These are phyloP conservation scores for Taiwanofungus camphoratus DNA, from an alignment of 1,284 basidiomycete species.

Conservation along the genomic window DNA sequence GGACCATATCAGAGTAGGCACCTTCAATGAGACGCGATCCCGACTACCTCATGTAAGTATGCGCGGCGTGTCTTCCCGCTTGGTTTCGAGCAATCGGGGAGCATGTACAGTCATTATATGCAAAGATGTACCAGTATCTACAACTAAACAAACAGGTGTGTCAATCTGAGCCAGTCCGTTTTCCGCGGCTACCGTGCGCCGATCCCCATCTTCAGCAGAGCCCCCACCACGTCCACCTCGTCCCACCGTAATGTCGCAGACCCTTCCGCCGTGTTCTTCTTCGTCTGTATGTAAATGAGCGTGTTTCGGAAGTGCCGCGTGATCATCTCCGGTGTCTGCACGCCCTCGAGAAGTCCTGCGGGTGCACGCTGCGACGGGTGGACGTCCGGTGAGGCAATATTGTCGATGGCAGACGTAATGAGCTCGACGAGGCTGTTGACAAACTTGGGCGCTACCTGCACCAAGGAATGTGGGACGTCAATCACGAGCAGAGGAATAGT, in stretches of 20 bases:
- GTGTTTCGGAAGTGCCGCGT: slow-evolving; percentile 90
- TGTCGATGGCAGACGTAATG: slow-evolving; percentile 87
- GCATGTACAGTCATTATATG: slow-evolving; percentile 6
- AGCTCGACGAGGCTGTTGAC: slow-evolving; percentile 91
- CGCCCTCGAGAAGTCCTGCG: slow-evolving; percentile 83
- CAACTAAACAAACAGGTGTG: too few relatives aligned
- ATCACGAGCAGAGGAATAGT: not conserved
- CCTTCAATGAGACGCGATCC: too few relatives aligned
- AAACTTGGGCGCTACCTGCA: slow-evolving; percentile 85
- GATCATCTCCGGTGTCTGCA: slow-evolving; percentile 89
- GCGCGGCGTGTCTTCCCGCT: too few relatives aligned
- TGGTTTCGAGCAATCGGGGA: not conserved
- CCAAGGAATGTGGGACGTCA: slow-evolving; percentile 7
- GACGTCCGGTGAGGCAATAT: slow-evolving; percentile 76
- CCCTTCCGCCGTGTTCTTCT: slow-evolving; percentile 57
- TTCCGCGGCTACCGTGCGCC: slow-evolving; percentile 12
- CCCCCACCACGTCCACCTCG: slow-evolving; percentile 82
- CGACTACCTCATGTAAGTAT: too few relatives aligned
- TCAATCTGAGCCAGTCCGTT: not conserved
- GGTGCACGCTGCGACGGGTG: slow-evolving; percentile 78
- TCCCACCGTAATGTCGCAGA: slow-evolving; percentile 62
- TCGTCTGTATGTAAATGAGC: slow-evolving; percentile 72
- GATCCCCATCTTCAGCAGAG: slow-evolving; percentile 82
- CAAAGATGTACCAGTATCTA: slow-evolving; percentile 1
- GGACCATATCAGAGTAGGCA: not conserved